Base-by-base conservation (phyloP, 371 early-diverging fungal genomes). In the Mortierella sp. region DNA sequence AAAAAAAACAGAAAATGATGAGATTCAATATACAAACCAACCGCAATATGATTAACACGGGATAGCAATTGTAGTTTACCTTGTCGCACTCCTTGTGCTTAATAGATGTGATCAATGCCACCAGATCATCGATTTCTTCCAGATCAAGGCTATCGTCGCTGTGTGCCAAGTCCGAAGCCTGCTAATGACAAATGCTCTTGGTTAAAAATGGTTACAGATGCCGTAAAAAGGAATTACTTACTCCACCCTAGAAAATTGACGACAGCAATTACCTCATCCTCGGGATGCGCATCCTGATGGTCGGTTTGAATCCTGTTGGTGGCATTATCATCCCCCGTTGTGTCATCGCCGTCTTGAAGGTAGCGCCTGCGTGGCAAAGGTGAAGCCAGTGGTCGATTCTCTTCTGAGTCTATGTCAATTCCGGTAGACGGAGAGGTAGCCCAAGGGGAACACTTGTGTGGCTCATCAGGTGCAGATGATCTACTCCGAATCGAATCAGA, bases 61-160 rank as follows among this genome's bases (percentile, higher is more conserved):
- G 72, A 2, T 72, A 64, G 43, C 72, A 54, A 51, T 26, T 24
- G 69, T 37, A 43, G 28, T 28, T 61, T 77, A 77, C 77, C 71
- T 19, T 24, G 40, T 64, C 46, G 64, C 72, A 72, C 13, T 77
- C 67, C 43, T 40, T 64, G 77, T 77, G 77, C 46, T 77, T 72
- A 21, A 77, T 40, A 77, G 77, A 71, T 24, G 71, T 72, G 16
- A 77, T 76, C 26, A 16, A 16, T 31, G 70, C 71, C 26, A 76
- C 61, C 48, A 76, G 53, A 28, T 70, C 76, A 57, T 71, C 76
- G 44, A 48, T 70, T 34, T 76, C 76, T 21, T 51, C 64, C 26
- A 75, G 69, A 59, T 75, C 70, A 69, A 75, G 75, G 24, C 75
- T 75, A 28, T 75, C 75, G 51, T 69, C 75, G 43, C 59, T 69